These are phyloP conservation scores for Fusarium mundagurra DNA, from an alignment of 2,329 filamentous ascomycete species.

Conservation along the genomic window DNA sequence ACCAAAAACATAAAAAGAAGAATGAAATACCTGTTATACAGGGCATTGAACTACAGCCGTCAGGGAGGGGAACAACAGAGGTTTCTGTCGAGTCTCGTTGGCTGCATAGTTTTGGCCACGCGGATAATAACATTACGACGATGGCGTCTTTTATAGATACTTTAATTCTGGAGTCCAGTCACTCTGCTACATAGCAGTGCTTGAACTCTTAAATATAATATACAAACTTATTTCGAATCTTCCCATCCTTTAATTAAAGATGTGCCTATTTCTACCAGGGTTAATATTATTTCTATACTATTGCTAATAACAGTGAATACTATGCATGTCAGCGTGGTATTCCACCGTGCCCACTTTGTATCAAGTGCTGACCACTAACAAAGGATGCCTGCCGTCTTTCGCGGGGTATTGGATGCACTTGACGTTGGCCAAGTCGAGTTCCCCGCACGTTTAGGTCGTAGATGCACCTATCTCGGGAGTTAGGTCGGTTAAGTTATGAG, in stretches of 20 bases:
- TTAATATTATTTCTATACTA: background rate
- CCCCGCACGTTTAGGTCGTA: background rate
- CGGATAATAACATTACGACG: background rate
- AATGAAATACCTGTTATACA: background rate
- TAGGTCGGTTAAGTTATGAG: no score
- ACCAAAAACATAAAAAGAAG: background rate
- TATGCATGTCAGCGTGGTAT: background rate
- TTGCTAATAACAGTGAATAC: background rate
- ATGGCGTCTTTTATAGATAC: conserved; percentile 12
- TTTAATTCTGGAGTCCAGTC: conserved; percentile 10
- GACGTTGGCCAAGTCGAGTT: background rate
- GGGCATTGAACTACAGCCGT: background rate
- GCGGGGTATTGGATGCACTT: background rate
- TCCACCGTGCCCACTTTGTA: background rate
- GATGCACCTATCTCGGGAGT: background rate
- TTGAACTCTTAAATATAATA: background rate
- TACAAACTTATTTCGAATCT: background rate
- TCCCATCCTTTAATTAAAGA: background rate
- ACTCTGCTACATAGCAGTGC: background rate
- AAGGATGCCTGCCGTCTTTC: background rate
- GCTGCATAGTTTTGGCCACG: background rate
- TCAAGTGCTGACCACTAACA: background rate
- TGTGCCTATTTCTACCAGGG: fast-evolving
- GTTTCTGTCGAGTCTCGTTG: conserved; percentile 17
- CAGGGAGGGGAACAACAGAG: conserved; percentile 11